Conservation (phyloP, 192 early-diverging fungal genomes). For the Backusella circina region DNA sequence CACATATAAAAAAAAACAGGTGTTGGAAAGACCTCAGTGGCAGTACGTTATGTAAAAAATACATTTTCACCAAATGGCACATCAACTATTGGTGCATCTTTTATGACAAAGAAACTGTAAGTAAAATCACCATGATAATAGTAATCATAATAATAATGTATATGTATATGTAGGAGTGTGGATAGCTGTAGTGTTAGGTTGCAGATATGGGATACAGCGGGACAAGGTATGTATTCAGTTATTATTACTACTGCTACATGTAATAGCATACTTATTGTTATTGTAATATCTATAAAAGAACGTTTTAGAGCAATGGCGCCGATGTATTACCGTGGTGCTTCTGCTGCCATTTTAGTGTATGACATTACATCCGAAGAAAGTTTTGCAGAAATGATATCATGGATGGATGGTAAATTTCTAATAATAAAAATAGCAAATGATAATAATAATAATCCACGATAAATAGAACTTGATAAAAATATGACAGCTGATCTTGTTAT, state of each 20-base stretch:
- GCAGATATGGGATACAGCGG: constrained; percentile 90
- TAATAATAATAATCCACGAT: not conserved
- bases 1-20: constrained; percentile 40
- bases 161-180: constrained; percentile 36
- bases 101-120: constrained; percentile 68
- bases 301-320: constrained; percentile 70
- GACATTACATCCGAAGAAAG: constrained; percentile 67
- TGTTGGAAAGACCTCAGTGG: constrained; percentile 73
- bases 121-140: not conserved
- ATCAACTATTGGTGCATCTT: constrained; percentile 70
- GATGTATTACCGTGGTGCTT: constrained; percentile 70
- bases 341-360: constrained; percentile 66
- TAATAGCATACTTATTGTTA: not conserved
- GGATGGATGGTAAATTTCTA: constrained; percentile 45
- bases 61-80: constrained; percentile 68
- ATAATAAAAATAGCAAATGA: not conserved
- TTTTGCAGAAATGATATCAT: constrained; percentile 60
- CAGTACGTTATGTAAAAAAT: constrained; percentile 66
- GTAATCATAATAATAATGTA: not conserved
- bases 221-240: constrained; percentile 42
- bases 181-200: constrained; percentile 70
- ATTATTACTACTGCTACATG: not conserved
- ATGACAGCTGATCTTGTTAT: constrained; percentile 62
- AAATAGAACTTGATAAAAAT: constrained; percentile 55
- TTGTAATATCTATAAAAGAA: constrained; percentile 27